Conservation (phyloP, 1,284 basidiomycete species). For the Microbotryum lychnidis-dioicae region DNA sequence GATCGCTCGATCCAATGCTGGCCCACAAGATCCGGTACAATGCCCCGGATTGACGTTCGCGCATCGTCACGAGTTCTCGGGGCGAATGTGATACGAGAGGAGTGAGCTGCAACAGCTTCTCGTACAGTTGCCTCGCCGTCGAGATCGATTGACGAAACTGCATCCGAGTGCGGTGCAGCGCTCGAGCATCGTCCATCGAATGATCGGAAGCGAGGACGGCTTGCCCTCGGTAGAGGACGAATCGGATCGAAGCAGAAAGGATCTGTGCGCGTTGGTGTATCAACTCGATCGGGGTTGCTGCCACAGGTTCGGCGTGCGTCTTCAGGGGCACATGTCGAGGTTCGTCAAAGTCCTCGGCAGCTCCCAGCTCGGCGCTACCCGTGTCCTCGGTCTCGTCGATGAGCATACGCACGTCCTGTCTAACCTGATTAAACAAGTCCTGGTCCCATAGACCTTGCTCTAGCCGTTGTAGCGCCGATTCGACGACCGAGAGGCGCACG, state of each 20-base stretch:
- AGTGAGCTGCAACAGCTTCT: conserved; percentile 9
- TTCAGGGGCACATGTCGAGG: too few species aligned
- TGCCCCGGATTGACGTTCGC: conserved; percentile 14
- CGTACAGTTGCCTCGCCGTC: conserved; percentile 16
- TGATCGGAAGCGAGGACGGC: background rate
- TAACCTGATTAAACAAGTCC: conserved; percentile 7
- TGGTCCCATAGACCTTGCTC: background rate
- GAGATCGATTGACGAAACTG: conserved; percentile 2
- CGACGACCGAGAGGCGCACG: conserved; percentile 1
- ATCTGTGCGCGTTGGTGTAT: conserved; percentile 10
- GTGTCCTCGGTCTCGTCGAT: conserved; percentile 4
- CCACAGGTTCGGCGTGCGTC: too few species aligned
- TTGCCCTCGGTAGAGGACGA: conserved; percentile 18
- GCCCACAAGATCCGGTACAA: conserved; percentile 12
- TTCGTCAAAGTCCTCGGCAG: too few species aligned
- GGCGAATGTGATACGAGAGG: background rate
- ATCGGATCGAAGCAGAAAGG: conserved; percentile 22
- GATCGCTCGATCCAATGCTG: background rate
- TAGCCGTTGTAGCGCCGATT: conserved; percentile 6
- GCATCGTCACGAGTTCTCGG: background rate
- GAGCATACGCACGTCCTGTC: conserved; percentile 10
- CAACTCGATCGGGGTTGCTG: background rate
- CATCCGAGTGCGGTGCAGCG: background rate
- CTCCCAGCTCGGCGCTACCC: background rate
- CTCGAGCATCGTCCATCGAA: too few species aligned